phyloP scores from a whole-genome alignment of 2,329 filamentous ascomycete genomes.

The Ceratocystis smalleyi region DNA sequence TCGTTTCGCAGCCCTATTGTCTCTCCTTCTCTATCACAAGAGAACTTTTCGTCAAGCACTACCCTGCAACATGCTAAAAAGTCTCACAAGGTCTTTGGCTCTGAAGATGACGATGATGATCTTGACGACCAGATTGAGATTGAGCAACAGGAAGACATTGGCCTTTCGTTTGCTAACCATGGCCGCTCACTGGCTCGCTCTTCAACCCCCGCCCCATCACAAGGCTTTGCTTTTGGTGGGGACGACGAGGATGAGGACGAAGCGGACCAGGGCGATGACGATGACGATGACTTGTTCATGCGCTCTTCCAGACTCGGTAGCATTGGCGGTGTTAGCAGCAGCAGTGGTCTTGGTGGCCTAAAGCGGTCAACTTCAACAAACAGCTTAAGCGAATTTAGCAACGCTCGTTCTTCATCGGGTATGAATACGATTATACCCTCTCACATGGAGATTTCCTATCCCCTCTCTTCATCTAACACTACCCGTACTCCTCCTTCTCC shows the following conservation, averaged over 20 bases:
- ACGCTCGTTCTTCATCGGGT: constrained; percentile 67
- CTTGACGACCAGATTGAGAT: constrained; percentile 31
- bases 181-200: constrained; percentile 5
- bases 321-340: constrained; percentile 4
- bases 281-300: constrained; percentile 17
- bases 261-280: constrained; percentile 19
- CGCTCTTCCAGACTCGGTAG: constrained; percentile 8
- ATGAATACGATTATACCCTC: constrained; percentile 68
- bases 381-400: constrained; percentile 38
- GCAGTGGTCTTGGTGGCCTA: constrained; percentile 22
- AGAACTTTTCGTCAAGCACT: constrained; percentile 55
- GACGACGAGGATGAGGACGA: constrained; percentile 12
- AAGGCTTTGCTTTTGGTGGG: constrained; percentile 17
- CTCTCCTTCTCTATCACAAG: constrained; percentile 57
- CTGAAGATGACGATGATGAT: constrained; percentile 43
- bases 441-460: constrained; percentile 48
- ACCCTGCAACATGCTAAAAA: constrained; percentile 37
- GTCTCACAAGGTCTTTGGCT: constrained; percentile 47
- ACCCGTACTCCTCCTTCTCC: constrained; percentile 8
- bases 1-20: constrained; percentile 37
- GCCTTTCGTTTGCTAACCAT: constrained; percentile 15
- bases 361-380: constrained; percentile 34
- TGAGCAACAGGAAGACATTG: constrained; percentile 14
- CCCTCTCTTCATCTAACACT: background rate
- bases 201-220: constrained; percentile 20